A percentile compares a stretch with the other conserved stretches of the same genome.
These are phyloP conservation scores for Pyrenophora tritici-repentis DNA, from an alignment of 2,329 filamentous ascomycete genomes.

Conservation along the genomic window DNA sequence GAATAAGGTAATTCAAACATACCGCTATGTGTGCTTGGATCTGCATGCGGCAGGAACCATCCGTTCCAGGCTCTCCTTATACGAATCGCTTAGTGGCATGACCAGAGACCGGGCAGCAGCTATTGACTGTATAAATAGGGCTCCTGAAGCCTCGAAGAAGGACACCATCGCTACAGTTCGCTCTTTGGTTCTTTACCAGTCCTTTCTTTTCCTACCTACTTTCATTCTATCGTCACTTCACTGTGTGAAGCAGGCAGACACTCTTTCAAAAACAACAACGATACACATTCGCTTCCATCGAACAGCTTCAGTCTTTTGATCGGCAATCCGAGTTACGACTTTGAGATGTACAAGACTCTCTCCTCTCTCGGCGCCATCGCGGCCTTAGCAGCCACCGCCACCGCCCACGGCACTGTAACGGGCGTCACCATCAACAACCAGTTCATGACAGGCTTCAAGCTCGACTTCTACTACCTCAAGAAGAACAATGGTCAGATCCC, in stretches of 20 bases:
- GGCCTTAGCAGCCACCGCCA: constrained; percentile 48
- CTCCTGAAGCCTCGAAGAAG: constrained; percentile 8
- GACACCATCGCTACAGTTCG: constrained; percentile 34
- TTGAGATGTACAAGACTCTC: constrained; percentile 38
- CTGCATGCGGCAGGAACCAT: constrained; percentile 24
- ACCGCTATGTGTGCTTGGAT: constrained; percentile 13
- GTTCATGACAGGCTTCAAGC: constrained; percentile 52
- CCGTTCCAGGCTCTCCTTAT: constrained; percentile 14
- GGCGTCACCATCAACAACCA: constrained; percentile 55
- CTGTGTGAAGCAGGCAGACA: constrained; percentile 42
- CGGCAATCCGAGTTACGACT: not conserved
- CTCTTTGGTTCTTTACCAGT: constrained; percentile 31
- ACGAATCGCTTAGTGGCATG: not conserved
- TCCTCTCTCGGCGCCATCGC: constrained; percentile 34
- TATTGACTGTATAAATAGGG: constrained; percentile 30
- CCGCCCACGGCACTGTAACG: constrained; percentile 54
- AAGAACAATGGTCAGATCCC: constrained; percentile 33
- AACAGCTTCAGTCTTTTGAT: constrained; percentile 20
- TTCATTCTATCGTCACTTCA: constrained; percentile 35
- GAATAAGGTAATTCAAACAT: constrained; percentile 17
- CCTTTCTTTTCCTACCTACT: constrained; percentile 35
- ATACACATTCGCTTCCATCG: constrained; percentile 28
- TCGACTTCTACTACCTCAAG: constrained; percentile 48
- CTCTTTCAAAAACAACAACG: constrained; percentile 31
- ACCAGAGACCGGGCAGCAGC: not conserved